Conservation (phyloP, 2,329 filamentous ascomycete species). For the Pseudocercospora pini-densiflorae region DNA sequence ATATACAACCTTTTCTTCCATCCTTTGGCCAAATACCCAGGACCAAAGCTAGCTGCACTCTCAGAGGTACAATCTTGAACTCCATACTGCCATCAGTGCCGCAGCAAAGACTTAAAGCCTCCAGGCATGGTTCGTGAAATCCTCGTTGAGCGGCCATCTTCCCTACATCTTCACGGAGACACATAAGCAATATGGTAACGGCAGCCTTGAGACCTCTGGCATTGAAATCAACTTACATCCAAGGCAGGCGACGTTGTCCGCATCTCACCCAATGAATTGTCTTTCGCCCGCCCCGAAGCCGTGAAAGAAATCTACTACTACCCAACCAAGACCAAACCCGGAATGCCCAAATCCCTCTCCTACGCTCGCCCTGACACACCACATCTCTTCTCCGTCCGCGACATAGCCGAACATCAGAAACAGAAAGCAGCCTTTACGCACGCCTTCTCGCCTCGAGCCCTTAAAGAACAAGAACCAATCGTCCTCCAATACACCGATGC, state of each 20-base stretch:
- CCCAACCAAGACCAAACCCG: constrained; percentile 1
- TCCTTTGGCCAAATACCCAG: constrained; percentile 11
- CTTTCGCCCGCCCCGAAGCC: constrained; percentile 11
- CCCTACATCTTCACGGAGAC: constrained; percentile 23
- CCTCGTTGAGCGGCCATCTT: background rate
- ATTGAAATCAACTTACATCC: background rate
- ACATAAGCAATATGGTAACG: constrained; percentile 44
- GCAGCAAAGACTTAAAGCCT: background rate
- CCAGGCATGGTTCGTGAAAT: constrained; percentile 4
- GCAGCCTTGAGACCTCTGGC: background rate
- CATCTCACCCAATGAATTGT: constrained; percentile 10
- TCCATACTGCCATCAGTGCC: too few species aligned
- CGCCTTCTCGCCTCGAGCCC: constrained; percentile 47
- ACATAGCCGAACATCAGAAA: constrained; percentile 41
- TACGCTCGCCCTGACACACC: constrained; percentile 3
- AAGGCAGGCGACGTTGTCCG: constrained; percentile 6
- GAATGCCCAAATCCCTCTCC: constrained; percentile 3
- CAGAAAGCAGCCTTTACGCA: constrained; percentile 46
- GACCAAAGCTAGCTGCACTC: constrained; percentile 3
- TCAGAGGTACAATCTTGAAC: background rate
- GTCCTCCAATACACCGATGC: constrained; percentile 47
- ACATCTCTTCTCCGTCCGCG: background rate
- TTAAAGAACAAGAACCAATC: constrained; percentile 47
- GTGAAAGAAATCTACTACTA: constrained; percentile 16
- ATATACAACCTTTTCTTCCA: constrained; percentile 17